Evolutionary conservation across 352 stramenopile species (phyloP), one percentile per base, ranked within the genome.

Genomic region (Phytophthora uliginosa): DNA sequence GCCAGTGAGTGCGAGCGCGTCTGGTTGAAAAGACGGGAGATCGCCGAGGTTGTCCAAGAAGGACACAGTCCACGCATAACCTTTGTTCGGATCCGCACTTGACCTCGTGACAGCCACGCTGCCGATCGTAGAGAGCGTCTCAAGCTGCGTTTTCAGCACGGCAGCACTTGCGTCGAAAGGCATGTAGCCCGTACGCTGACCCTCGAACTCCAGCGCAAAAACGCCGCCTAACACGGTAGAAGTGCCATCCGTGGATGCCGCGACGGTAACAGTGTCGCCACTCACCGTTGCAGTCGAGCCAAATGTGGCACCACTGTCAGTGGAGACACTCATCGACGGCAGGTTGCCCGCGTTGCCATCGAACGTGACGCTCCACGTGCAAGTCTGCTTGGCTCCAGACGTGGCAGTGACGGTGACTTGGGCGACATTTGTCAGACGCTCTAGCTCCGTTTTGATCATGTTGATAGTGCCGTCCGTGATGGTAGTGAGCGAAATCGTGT

Each of bases 391-490:
- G 12, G 83, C 59, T n/a, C 82, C 81, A 51, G 83, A 47, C 5
- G 71, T 79, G 1, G 83, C 77, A 7, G 92, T 90, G 22, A 98
- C 95, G 3, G 85, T 97, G 9, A 99, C 95, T 51, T 88, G 80
- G 12, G 89, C 95, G 26, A 99, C 94, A 26, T 95, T 97, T 8
- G 71, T 74, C 17, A 99, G 83, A 54, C 90, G 86, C 64, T 98
- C 95, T 17, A 99, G 90, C 68, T 99, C 95, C 0, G 94, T 84
- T 77, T 99, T 98, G 68, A 99, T 95, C n/a, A 98, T 86, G 63
- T 99, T 90, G 47, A 98, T 91, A 8, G 90, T 82, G 2, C 94
- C 94, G 36, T 97, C 84, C 18, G 77, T 73, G 42, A 92, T 7
- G 0, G 92, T 97, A 13, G 67, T 84, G 52, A 98, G 73, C 4